phyloP scores from a whole-genome alignment of 768 basidiomycete species.

The Melanogaster broomeanus region DNA sequence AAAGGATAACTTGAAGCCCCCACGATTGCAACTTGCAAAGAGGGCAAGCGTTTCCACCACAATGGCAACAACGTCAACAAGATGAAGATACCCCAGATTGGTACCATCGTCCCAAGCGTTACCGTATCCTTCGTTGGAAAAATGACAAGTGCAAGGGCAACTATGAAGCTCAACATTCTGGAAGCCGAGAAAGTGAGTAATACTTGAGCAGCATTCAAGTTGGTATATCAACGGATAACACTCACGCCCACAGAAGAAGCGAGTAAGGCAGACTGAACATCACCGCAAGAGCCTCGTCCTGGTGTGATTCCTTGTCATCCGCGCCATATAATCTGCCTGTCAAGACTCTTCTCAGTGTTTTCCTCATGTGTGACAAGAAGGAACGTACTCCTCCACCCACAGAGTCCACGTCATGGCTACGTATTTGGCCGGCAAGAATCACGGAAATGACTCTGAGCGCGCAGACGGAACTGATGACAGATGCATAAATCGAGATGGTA shows the following conservation, averaged over 20 bases:
- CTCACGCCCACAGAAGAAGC: constrained; percentile 32
- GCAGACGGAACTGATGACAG: constrained; percentile 32
- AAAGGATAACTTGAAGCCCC: too few relatives aligned
- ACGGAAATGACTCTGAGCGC: too few relatives aligned
- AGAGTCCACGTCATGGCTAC: too few relatives aligned
- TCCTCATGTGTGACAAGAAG: not conserved
- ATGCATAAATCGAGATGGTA: constrained; percentile 36
- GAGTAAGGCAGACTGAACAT: constrained; percentile 34
- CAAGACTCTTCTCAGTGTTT: not conserved
- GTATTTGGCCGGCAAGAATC: too few relatives aligned
- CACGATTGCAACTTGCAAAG: too few relatives aligned
- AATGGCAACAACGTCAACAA: not conserved
- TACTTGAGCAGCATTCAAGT: too few relatives aligned
- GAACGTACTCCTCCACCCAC: too few relatives aligned
- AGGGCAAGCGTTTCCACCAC: too few relatives aligned
- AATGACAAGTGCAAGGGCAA: not conserved
- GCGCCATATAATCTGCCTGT: constrained; percentile 25
- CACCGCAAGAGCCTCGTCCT: constrained; percentile 28
- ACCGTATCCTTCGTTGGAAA: not conserved
- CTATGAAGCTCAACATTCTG: not conserved
- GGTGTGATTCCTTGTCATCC: constrained; percentile 9
- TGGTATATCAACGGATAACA: not conserved
- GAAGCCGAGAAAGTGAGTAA: too few relatives aligned
- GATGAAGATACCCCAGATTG: not conserved
- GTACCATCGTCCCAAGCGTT: not conserved